These are phyloP conservation scores for Fusarium chaquense DNA, from an alignment of 2,329 filamentous ascomycete genomes.

Conservation along the genomic window DNA sequence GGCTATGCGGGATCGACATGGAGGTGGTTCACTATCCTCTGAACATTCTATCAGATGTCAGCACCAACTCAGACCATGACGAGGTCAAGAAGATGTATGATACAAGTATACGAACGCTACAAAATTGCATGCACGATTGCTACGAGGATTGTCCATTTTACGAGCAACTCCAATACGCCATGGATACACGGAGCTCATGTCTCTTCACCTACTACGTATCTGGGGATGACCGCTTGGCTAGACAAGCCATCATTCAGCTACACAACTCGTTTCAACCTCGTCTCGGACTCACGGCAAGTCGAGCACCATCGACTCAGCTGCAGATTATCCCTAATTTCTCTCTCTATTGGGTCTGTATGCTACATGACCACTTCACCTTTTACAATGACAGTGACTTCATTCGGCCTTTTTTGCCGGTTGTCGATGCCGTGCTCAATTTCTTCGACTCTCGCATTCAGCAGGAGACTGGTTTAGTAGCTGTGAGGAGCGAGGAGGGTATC, in stretches of 20 bases:
- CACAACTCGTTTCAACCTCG: not conserved
- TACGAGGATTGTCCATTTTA: conserved; percentile 13
- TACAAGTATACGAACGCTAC: not conserved
- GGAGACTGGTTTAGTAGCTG: rapidly evolving
- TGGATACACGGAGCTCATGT: not conserved
- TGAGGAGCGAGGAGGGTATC: not conserved
- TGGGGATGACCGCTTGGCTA: not conserved
- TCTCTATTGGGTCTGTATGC: conserved; percentile 1
- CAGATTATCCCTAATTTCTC: conserved; percentile 2
- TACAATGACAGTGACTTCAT: not conserved
- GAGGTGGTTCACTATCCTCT: not conserved
- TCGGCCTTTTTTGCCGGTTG: not conserved
- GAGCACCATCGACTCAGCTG: not conserved
- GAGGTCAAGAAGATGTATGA: not conserved
- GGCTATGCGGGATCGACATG: not conserved
- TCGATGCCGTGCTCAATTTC: not conserved
- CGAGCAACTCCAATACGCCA: conserved; percentile 4
- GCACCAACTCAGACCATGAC: not conserved
- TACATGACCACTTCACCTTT: not conserved
- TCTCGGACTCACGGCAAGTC: not conserved
- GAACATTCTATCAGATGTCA: rapidly evolving
- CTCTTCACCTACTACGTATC: not conserved
- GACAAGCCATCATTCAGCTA: not conserved
- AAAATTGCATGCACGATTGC: conserved; percentile 6
- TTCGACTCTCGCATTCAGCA: not conserved